These are phyloP conservation scores for Ampelocalamus luodianensis DNA, from an alignment of 176 grass and related monocot genomes.

Conservation along the genomic window DNA sequence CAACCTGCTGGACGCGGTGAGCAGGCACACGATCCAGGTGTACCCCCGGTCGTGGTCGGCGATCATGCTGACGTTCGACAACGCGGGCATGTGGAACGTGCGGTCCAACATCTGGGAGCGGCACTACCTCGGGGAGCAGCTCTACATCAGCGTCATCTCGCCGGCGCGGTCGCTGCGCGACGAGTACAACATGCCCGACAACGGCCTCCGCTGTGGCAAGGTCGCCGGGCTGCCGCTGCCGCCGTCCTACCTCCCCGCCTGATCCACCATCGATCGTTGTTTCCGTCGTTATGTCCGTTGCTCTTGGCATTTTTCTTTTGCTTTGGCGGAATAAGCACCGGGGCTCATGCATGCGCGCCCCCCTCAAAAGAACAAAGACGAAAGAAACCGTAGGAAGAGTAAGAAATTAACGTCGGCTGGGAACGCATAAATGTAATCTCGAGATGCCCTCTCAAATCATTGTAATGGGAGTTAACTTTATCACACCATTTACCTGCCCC, in stretches of 20 bases:
- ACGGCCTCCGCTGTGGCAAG: slow-evolving; percentile 54
- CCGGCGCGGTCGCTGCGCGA: slow-evolving; percentile 62
- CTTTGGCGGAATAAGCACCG: slow-evolving; percentile 15
- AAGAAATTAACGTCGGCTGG: neutral
- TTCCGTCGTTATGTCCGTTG: neutral
- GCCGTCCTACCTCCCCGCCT: slow-evolving; percentile 46
- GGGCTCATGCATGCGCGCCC: neutral
- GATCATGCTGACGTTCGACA: slow-evolving; percentile 72
- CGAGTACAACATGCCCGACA: slow-evolving; percentile 73
- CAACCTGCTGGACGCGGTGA: slow-evolving; percentile 69
- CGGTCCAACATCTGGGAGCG: slow-evolving; percentile 67
- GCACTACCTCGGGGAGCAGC: slow-evolving; percentile 66
- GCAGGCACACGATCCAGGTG: slow-evolving; percentile 74
- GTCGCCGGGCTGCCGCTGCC: slow-evolving; percentile 60
- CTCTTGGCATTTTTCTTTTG: slow-evolving; percentile 14
- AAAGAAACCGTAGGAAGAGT: neutral
- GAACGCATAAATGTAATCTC: slow-evolving; percentile 32
- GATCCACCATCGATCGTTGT: neutral
- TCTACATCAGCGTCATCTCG: slow-evolving; percentile 63
- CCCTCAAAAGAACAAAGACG: neutral
- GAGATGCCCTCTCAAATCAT: slow-evolving; percentile 41
- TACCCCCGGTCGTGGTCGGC: slow-evolving; percentile 69
- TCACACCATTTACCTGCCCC: too few relatives aligned
- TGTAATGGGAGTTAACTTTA: slow-evolving; percentile 21
- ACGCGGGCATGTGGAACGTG: slow-evolving; percentile 76